These are phyloP conservation scores for Colletotrichum truncatum DNA, from an alignment of 2,329 filamentous ascomycete genomes.

Conservation along the genomic window DNA sequence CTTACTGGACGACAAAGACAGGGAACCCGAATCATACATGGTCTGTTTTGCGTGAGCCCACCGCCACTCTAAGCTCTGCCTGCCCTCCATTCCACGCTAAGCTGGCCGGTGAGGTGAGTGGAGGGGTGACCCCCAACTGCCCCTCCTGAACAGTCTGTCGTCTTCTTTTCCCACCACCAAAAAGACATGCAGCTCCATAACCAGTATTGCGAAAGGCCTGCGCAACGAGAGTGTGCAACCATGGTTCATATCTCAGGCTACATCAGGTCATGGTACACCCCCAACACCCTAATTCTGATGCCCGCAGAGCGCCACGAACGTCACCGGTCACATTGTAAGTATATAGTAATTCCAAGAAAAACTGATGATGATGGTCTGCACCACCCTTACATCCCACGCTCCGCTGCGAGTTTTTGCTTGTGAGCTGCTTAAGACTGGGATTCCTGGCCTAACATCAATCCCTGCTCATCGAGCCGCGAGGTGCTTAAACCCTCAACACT, in stretches of 20 bases:
- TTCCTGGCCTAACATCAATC: conserved; percentile 19
- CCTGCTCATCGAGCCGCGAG: not conserved
- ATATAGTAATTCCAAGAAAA: not conserved
- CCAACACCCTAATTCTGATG: not conserved
- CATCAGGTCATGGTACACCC: conserved; percentile 13
- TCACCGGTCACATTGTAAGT: not conserved
- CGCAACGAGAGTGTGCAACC: not conserved
- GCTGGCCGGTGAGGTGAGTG: conserved; percentile 11
- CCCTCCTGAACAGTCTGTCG: not conserved
- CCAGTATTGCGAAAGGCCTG: not conserved
- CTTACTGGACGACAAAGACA: not conserved
- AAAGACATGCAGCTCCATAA: not conserved
- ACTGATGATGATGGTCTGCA: conserved; percentile 6
- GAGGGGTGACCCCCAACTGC: conserved; percentile 18
- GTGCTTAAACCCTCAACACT: not conserved
- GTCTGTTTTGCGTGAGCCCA: conserved; percentile 4
- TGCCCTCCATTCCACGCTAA: conserved; percentile 20
- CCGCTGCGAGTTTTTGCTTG: not conserved
- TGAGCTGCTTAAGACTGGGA: not conserved
- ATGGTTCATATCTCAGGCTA: conserved; percentile 11
- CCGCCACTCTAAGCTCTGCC: conserved; percentile 11
- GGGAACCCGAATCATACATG: not conserved
- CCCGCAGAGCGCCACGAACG: conserved; percentile 4
- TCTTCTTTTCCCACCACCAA: not conserved
- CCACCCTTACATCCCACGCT: conserved; percentile 13